A percentile compares a stretch with the other conserved stretches of the same genome.
phyloP scores from a whole-genome alignment of 2,329 filamentous ascomycete genomes.

The Thielaviopsis punctulata region DNA sequence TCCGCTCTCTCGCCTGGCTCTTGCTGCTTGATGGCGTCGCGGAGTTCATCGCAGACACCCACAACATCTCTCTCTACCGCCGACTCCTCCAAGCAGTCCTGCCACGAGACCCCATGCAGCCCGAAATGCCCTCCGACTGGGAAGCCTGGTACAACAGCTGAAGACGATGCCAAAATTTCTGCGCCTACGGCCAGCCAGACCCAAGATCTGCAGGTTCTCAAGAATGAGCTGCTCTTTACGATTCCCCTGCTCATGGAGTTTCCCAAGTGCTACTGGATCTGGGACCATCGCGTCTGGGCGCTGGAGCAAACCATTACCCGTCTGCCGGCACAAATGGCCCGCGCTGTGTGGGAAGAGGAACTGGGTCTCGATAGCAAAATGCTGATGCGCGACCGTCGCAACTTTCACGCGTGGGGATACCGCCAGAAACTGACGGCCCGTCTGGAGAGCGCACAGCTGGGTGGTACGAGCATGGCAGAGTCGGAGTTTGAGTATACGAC shows the following conservation, averaged over 20 bases:
- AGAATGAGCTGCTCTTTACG: slow-evolving; percentile 62
- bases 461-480: slow-evolving; percentile 50
- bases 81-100: slow-evolving; percentile 38
- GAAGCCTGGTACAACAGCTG: slow-evolving; percentile 38
- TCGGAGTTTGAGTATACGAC: slow-evolving; percentile 79
- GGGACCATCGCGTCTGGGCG: slow-evolving; percentile 86
- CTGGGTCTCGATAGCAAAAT: slow-evolving; percentile 73
- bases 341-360: slow-evolving; percentile 66
- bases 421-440: slow-evolving; percentile 60
- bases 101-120: slow-evolving; percentile 32
- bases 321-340: slow-evolving; percentile 38
- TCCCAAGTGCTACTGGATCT: slow-evolving; percentile 99
- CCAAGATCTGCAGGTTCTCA: slow-evolving; percentile 34
- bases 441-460: slow-evolving; percentile 43
- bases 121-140: slow-evolving; percentile 29
- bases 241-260: slow-evolving; percentile 69
- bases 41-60: slow-evolving; percentile 34
- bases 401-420: slow-evolving; percentile 96
- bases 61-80: slow-evolving; percentile 45
- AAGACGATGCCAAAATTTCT: slow-evolving; percentile 16
- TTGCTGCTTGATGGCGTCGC: slow-evolving; percentile 36
- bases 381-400: slow-evolving; percentile 69
- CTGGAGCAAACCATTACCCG: slow-evolving; percentile 52
- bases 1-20: slow-evolving; percentile 34
- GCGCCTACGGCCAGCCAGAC: slow-evolving; percentile 13